A percentile compares a stretch with the other conserved stretches of the same genome.
phyloP scores from a whole-genome alignment of 345 rosid genomes.

The Salix udensis region DNA sequence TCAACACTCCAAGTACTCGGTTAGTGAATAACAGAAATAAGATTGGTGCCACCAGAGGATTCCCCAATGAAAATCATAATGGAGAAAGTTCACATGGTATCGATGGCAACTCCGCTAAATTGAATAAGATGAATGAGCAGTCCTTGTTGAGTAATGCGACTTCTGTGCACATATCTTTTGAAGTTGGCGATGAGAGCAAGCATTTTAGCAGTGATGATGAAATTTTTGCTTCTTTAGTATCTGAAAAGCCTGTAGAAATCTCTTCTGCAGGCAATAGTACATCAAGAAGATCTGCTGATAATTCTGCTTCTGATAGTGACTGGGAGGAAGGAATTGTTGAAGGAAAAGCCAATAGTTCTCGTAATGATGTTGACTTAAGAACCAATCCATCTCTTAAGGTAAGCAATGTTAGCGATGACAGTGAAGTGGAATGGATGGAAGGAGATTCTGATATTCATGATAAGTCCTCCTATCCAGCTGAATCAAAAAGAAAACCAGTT shows the following conservation, averaged over 20 bases:
- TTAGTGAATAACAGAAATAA: slow-evolving; percentile 27
- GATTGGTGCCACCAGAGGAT: slow-evolving; percentile 22
- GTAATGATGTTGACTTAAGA: slow-evolving; percentile 26
- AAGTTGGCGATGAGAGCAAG: slow-evolving; percentile 45
- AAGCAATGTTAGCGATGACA: slow-evolving; percentile 38
- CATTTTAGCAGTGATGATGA: slow-evolving; percentile 56
- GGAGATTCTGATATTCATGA: slow-evolving; percentile 29
- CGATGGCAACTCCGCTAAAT: slow-evolving; percentile 28
- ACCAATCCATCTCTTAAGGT: slow-evolving; percentile 30
- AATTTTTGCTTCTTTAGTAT: slow-evolving; percentile 67
- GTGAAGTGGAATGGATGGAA: slow-evolving; percentile 75
- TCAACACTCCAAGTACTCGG: slow-evolving; percentile 16
- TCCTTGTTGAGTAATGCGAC: slow-evolving; percentile 28
- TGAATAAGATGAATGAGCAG: slow-evolving; percentile 30
- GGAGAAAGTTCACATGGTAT: slow-evolving; percentile 30
- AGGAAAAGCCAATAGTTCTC: slow-evolving; percentile 20
- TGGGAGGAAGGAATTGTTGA: slow-evolving; percentile 58
- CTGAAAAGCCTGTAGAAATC: slow-evolving; percentile 43
- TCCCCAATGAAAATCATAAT: slow-evolving; percentile 33
- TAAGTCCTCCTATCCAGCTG: slow-evolving; percentile 18
- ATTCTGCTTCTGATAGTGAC: slow-evolving; percentile 59
- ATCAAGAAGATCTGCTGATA: slow-evolving; percentile 26
- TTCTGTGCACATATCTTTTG: slow-evolving; percentile 72
- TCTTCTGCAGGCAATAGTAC: slow-evolving; percentile 39
- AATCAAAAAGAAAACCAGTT: slow-evolving; percentile 27